Conservation (phyloP, 2,329 filamentous ascomycete species). For the Zarea fungicola region DNA sequence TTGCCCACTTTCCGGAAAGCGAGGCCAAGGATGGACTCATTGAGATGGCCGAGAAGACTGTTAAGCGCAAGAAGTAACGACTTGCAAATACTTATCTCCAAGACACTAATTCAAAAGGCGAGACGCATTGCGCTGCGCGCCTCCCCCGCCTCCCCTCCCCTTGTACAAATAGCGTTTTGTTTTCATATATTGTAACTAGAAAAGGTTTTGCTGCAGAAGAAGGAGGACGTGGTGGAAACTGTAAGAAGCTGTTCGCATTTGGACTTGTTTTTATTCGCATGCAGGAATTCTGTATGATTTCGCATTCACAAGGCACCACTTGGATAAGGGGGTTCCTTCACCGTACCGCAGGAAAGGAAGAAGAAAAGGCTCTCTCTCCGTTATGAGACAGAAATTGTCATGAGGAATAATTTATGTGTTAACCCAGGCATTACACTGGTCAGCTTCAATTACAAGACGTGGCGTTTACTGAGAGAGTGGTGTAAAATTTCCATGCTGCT, state of each 20-base stretch:
- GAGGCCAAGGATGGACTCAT: slow-evolving; percentile 88
- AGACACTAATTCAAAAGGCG: slow-evolving; percentile 10
- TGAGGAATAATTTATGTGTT: neutral
- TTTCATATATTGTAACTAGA: slow-evolving; percentile 2
- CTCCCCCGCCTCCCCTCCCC: neutral
- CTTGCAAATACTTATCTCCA: neutral
- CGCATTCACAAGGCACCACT: slow-evolving; percentile 3
- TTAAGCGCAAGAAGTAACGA: slow-evolving; percentile 79
- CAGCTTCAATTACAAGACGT: neutral
- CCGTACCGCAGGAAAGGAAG: neutral
- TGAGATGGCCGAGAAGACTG: slow-evolving; percentile 90
- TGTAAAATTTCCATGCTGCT: neutral
- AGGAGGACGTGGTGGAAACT: neutral
- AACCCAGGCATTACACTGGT: neutral
- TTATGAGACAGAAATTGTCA: neutral
- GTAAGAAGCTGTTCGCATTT: neutral
- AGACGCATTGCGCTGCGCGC: slow-evolving; percentile 1
- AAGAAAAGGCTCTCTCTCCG: neutral
- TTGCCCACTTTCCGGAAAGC: slow-evolving; percentile 81
- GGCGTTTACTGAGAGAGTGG: neutral
- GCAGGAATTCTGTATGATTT: slow-evolving; percentile 1
- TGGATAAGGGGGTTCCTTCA: slow-evolving; percentile 3
- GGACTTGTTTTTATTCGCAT: neutral
- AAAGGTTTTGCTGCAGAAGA: neutral
- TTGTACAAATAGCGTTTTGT: slow-evolving; percentile 17